Evolutionary conservation across 495 filamentous ascomycete species (phyloP).

Genomic region (Polyplosphaeria fusca): DNA sequence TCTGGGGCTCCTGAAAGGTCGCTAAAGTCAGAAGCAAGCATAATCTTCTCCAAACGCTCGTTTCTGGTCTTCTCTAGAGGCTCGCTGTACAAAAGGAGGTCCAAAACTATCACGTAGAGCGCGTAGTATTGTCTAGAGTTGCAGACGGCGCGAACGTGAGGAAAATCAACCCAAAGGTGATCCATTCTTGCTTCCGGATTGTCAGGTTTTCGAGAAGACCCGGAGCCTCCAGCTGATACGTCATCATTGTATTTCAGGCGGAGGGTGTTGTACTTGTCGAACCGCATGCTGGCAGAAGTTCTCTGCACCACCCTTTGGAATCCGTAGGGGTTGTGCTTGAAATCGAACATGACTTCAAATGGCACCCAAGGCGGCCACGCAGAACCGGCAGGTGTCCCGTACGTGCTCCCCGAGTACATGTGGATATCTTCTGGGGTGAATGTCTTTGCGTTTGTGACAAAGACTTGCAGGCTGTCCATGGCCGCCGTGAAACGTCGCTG

Average conservation of each 20-base stretch:
- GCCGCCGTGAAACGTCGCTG: constrained; percentile 89
- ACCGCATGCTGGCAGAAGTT: constrained; percentile 88
- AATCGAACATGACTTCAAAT: constrained; percentile 97
- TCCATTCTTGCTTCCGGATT: constrained; percentile 79
- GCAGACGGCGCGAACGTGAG: constrained; percentile 84
- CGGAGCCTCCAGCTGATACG: constrained; percentile 58
- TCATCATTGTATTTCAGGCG: constrained; percentile 97
- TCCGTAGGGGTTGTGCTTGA: constrained; percentile 83
- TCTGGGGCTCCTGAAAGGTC: constrained; percentile 90
- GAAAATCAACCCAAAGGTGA: constrained; percentile 94
- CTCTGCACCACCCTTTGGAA: constrained; percentile 93
- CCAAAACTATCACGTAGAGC: constrained; percentile 93
- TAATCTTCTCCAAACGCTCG: constrained; percentile 94
- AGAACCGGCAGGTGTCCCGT: constrained; percentile 78
- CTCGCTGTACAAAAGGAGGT: constrained; percentile 91
- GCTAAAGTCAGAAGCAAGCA: constrained; percentile 99
- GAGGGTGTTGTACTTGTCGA: constrained; percentile 97
- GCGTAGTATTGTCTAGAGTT: constrained; percentile 96
- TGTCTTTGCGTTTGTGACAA: constrained; percentile 88
- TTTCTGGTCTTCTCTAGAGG: constrained; percentile 91
- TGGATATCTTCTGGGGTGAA: constrained; percentile 76
- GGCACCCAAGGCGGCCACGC: constrained; percentile 98
- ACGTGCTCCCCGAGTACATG: constrained; percentile 89
- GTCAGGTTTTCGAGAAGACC: constrained; percentile 44
- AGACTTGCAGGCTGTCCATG: constrained; percentile 96